phyloP scores from a whole-genome alignment of 2,329 filamentous ascomycete genomes.

The Alternaria gansuensis region DNA sequence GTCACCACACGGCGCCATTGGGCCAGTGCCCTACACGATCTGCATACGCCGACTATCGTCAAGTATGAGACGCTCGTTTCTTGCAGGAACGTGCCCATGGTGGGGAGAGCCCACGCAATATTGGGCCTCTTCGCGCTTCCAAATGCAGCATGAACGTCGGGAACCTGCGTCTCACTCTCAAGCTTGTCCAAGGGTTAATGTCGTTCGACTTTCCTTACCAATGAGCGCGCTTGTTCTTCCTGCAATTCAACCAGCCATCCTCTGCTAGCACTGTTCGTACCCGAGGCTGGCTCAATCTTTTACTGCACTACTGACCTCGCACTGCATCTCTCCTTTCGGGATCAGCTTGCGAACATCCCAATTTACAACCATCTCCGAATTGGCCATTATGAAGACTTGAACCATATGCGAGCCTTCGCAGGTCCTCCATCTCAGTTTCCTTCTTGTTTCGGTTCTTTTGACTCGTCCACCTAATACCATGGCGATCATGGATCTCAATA shows the following conservation, averaged over 20 bases:
- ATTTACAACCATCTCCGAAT: slow-evolving; percentile 2
- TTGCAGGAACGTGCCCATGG: slow-evolving; percentile 31
- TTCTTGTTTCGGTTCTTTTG: slow-evolving; percentile 16
- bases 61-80: slow-evolving; percentile 30
- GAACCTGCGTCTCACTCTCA: slow-evolving; percentile 27
- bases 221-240: slow-evolving; percentile 4
- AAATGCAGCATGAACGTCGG: slow-evolving; percentile 26
- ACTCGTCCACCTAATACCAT: slow-evolving; percentile 8
- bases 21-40: slow-evolving; percentile 21
- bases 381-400: slow-evolving; percentile 7
- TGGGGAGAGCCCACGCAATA: slow-evolving; percentile 19
- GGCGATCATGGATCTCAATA: slow-evolving; percentile 16
- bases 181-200: slow-evolving; percentile 8
- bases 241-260: slow-evolving; percentile 8
- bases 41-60: slow-evolving; percentile 34
- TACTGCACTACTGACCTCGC: slow-evolving; percentile 3
- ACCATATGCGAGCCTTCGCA: slow-evolving; percentile 12
- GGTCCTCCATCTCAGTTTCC: slow-evolving; percentile 4
- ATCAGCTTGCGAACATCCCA: neutral
- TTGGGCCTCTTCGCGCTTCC: slow-evolving; percentile 28
- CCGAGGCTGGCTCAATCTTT: neutral
- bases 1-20: slow-evolving; percentile 19
- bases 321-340: slow-evolving; percentile 7
- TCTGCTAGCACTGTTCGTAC: neutral
- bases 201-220: slow-evolving; percentile 12